Base-by-base conservation (phyloP, 106 monocot genomes). In the Allium fistulosum region DNA sequence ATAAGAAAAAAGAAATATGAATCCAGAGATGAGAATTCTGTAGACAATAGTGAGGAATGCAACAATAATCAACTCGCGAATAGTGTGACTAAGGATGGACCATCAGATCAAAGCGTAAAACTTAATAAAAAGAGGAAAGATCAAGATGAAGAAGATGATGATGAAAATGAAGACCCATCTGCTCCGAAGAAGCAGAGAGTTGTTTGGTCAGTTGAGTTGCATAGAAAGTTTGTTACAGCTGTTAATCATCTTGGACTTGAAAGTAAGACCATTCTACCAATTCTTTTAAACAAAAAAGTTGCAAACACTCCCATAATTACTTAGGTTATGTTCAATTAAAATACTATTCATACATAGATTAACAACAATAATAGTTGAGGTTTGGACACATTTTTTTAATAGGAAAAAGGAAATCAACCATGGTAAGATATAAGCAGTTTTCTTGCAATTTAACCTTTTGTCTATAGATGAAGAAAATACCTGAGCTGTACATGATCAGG, bases 211-310 rank as follows among this genome's bases (percentile, higher is more conserved):
- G 63, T 70, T 50, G 85, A 83, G 3, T 71, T 92, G 50, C 92
- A 92, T 45, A 66, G 66, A 2, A 82, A 88, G 66, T 92, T 92
- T 71, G 77, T 92, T 51, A 78, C 77, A 62, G 92, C 88, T 62
- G 83, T 92, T 63, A 78, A 88, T 17, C 82, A 83, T 46, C 64
- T 92, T 69, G 88, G 88, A 60, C 65, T 88, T 60, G 83, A 88
- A 18, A 85, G 92, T 88, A 82, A 76, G 83, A 62, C 14, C 28
- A 17, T 28, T 22, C 27, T 62, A 17, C 55, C 53, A 13, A 62
- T 11, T 62, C 49, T 7, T 12, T 55, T 55, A 55, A 15, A 55
- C 53, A 15, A 59, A 59, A 59, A 17, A 37, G 37, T 37, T 37
- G 37, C 37, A 37, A 37, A 37, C 4, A 2, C 37, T 37, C 37